A percentile compares a stretch with the other conserved stretches of the same genome.
Evolutionary conservation across 2,329 filamentous ascomycete species (phyloP).

Genomic region (Trichoderma sp.): DNA sequence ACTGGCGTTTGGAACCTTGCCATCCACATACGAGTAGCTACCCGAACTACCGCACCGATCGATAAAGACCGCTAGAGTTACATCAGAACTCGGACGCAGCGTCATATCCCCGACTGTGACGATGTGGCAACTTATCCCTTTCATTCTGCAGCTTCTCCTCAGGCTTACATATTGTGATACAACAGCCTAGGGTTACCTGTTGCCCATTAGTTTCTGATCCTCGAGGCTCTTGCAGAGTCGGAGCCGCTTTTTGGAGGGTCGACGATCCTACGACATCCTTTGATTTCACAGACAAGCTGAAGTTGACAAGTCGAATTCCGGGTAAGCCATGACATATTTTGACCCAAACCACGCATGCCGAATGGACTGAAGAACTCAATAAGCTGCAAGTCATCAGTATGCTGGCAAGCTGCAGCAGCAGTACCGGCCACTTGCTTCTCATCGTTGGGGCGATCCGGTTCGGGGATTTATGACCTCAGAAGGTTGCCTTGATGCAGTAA

Average conservation of each 20-base stretch:
- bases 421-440: background rate
- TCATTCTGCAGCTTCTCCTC: background rate
- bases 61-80: conserved; percentile 2
- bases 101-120: conserved; percentile 4
- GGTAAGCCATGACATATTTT: background rate
- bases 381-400: too few species aligned
- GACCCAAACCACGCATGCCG: background rate
- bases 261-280: background rate
- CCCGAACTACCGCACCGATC: too few species aligned
- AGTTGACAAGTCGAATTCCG: background rate
- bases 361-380: too few species aligned
- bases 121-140: conserved; percentile 3
- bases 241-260: background rate
- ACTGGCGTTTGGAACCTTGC: background rate
- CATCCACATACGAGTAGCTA: too few species aligned
- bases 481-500: background rate
- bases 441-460: background rate
- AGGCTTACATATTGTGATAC: background rate
- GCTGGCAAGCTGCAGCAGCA: background rate
- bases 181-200: background rate
- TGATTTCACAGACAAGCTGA: background rate
- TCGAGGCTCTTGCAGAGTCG: background rate
- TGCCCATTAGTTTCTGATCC: background rate
- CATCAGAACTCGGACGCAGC: background rate
- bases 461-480: conserved; percentile 10